A percentile compares a stretch with the other conserved stretches of the same genome.
These are phyloP conservation scores for Dryas drummondii DNA, from an alignment of 306 rosid species.

Conservation along the genomic window DNA sequence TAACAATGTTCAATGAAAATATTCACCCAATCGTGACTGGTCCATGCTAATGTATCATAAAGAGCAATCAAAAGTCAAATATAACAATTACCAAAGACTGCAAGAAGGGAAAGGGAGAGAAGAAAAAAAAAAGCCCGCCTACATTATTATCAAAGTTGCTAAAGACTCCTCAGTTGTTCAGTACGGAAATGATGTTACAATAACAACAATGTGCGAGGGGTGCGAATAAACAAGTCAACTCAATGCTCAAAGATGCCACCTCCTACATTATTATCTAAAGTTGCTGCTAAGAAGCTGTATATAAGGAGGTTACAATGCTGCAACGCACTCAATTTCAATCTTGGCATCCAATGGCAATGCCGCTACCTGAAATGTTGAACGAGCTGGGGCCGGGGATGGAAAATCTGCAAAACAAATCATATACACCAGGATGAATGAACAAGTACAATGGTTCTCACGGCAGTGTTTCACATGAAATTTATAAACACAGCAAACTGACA, in stretches of 20 bases:
- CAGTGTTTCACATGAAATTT: background rate
- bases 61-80: too few relatives aligned
- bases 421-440: background rate
- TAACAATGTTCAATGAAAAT: too few relatives aligned
- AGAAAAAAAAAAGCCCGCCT: too few relatives aligned
- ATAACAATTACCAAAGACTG: too few relatives aligned
- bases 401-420: slow-evolving; percentile 51
- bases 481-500: background rate
- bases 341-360: slow-evolving; percentile 89
- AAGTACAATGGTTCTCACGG: background rate
- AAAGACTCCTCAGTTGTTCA: background rate
- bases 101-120: too few relatives aligned
- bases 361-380: slow-evolving; percentile 87
- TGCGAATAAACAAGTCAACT: background rate
- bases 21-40: too few relatives aligned
- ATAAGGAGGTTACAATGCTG: slow-evolving; percentile 43
- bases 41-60: too few relatives aligned
- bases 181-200: slow-evolving; percentile 1
- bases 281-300: slow-evolving; percentile 10
- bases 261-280: slow-evolving; percentile 40
- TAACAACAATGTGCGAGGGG: background rate
- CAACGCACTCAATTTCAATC: slow-evolving; percentile 95
- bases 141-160: too few relatives aligned
- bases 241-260: slow-evolving; percentile 24
- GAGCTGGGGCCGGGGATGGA: slow-evolving; percentile 82